Conservation (phyloP, 2,329 filamentous ascomycete genomes). For the Aplosporella prunicola region DNA sequence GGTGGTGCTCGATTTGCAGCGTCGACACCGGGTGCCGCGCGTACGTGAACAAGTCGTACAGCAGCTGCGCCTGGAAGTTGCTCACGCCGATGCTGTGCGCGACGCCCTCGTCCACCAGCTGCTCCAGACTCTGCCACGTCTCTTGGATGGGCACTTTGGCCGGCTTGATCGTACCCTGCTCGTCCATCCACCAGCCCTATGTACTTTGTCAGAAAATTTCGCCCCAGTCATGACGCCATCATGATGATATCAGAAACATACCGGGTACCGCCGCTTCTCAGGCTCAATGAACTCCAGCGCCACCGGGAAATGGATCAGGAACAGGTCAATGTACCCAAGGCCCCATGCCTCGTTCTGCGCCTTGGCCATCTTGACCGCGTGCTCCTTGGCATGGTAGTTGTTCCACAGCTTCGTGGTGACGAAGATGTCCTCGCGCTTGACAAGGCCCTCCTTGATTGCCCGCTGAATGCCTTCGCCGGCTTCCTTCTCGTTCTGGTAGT, state of each 20-base stretch:
- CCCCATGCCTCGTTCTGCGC: constrained; percentile 71
- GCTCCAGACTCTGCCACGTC: constrained; percentile 76
- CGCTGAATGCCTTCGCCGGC: constrained; percentile 66
- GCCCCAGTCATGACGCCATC: neutral
- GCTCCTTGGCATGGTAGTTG: constrained; percentile 74
- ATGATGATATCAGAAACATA: constrained; percentile 7
- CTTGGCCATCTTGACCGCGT: constrained; percentile 64
- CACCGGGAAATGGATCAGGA: constrained; percentile 82
- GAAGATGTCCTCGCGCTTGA: constrained; percentile 81
- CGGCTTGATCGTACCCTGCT: constrained; percentile 51
- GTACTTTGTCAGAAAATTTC: neutral
- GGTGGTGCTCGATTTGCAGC: constrained; percentile 85
- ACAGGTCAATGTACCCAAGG: constrained; percentile 83
- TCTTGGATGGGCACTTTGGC: constrained; percentile 66
- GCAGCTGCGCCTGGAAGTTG: constrained; percentile 70
- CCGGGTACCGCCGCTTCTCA: constrained; percentile 16
- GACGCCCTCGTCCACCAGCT: constrained; percentile 58
- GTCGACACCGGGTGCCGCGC: constrained; percentile 64
- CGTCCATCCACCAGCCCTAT: constrained; percentile 43
- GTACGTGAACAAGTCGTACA: constrained; percentile 73
- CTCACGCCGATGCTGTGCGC: constrained; percentile 67
- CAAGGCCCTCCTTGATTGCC: constrained; percentile 70
- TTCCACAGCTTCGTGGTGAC: constrained; percentile 92
- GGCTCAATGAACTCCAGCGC: constrained; percentile 80
- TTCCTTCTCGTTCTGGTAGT: constrained; percentile 77